A percentile compares a stretch with the other conserved stretches of the same genome.
These are phyloP conservation scores for Kodamaea alishanica DNA, from an alignment of 1,139 yeast species.

Conservation along the genomic window DNA sequence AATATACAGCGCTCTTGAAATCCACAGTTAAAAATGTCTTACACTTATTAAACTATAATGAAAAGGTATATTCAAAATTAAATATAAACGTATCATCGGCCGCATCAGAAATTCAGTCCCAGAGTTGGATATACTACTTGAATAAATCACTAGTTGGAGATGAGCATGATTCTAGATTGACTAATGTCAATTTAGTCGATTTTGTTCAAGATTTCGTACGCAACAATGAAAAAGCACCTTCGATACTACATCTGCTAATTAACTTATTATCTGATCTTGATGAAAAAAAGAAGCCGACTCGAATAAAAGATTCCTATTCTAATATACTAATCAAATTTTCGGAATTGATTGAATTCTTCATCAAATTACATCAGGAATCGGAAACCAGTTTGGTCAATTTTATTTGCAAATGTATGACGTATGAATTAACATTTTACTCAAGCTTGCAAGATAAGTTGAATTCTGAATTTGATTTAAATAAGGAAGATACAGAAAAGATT, in stretches of 20 bases:
- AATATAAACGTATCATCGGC: slow-evolving; percentile 9
- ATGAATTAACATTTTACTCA: slow-evolving; percentile 21
- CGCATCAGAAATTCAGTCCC: neutral
- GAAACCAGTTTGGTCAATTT: slow-evolving; percentile 20
- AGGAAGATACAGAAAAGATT: slow-evolving; percentile 25
- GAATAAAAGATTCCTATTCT: slow-evolving; percentile 21
- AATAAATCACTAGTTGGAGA: neutral
- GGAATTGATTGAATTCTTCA: slow-evolving; percentile 19
- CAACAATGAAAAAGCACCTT: neutral
- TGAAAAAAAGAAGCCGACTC: slow-evolving; percentile 16
- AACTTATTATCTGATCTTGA: slow-evolving; percentile 12
- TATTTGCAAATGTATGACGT: slow-evolving; percentile 18
- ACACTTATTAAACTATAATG: slow-evolving; percentile 17
- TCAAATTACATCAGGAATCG: slow-evolving; percentile 20
- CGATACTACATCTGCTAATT: slow-evolving; percentile 11
- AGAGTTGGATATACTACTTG: slow-evolving; percentile 7
- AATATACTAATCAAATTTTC: slow-evolving; percentile 19
- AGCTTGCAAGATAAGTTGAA: slow-evolving; percentile 17
- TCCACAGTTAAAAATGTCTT: slow-evolving; percentile 15
- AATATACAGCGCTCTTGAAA: slow-evolving; percentile 18
- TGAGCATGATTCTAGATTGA: no score
- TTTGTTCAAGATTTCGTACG: slow-evolving; percentile 13
- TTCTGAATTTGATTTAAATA: slow-evolving; percentile 11
- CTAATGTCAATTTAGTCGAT: slow-evolving; percentile 14
- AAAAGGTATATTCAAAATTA: slow-evolving; percentile 13